Conservation (phyloP, 2,329 filamentous ascomycete genomes). For the Diaporthe ilicicola region DNA sequence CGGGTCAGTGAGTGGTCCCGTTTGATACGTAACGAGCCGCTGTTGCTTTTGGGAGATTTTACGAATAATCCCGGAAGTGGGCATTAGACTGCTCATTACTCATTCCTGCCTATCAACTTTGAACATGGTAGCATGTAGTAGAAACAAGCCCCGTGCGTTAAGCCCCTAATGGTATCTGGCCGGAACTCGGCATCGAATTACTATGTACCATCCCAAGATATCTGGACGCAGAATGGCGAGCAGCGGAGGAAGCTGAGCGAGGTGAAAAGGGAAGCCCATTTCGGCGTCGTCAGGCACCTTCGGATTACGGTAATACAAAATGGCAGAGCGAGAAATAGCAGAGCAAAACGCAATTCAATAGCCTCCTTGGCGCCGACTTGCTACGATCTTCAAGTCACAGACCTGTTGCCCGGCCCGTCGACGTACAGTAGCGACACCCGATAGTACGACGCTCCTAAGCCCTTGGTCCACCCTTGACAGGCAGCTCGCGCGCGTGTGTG, state of each 20-base stretch:
- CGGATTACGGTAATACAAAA: neutral
- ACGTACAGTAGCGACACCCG: neutral
- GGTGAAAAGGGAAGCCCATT: neutral
- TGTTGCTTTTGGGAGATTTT: neutral
- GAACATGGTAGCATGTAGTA: neutral
- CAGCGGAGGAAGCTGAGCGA: neutral
- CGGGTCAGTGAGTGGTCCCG: neutral
- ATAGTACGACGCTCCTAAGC: neutral
- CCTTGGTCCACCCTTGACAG: neutral
- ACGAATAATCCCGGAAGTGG: neutral
- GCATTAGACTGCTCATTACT: neutral
- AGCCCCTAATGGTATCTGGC: neutral
- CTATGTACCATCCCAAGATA: neutral
- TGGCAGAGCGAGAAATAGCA: too few relatives aligned
- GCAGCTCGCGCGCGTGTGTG: neutral
- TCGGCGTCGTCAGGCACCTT: neutral
- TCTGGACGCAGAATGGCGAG: neutral
- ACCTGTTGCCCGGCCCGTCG: neutral
- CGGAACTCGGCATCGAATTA: neutral
- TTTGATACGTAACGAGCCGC: neutral
- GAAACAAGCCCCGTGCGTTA: too few relatives aligned
- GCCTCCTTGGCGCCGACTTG: too few relatives aligned
- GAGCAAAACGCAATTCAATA: neutral
- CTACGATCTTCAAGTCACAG: too few relatives aligned
- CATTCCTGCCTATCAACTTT: neutral